phyloP scores from a whole-genome alignment of 169 alveolate genomes.

The Plasmodium coatneyi region DNA sequence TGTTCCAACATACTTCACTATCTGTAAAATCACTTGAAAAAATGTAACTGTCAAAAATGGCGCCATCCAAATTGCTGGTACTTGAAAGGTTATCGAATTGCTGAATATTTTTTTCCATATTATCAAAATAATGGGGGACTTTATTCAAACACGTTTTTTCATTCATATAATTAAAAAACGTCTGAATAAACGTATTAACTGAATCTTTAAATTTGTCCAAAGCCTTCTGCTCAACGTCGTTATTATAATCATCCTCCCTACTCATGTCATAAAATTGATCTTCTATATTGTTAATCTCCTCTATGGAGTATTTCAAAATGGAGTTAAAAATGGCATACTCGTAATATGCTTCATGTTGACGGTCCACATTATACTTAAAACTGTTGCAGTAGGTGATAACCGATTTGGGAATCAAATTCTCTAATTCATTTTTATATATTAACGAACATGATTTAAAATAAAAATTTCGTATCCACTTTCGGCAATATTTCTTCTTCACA shows the following conservation, averaged over 20 bases:
- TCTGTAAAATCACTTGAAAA: conserved; percentile 35
- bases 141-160: conserved; percentile 17
- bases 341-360: conserved; percentile 17
- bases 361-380: conserved; percentile 31
- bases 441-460: conserved; percentile 62
- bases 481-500: conserved; percentile 51
- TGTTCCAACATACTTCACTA: conserved; percentile 31
- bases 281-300: conserved; percentile 54
- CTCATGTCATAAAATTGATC: conserved; percentile 27
- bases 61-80: conserved; percentile 24
- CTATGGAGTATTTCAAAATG: conserved; percentile 24
- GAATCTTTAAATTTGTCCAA: conserved; percentile 18
- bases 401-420: conserved; percentile 50
- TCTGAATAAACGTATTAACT: conserved; percentile 37
- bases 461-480: conserved; percentile 67
- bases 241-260: conserved; percentile 12
- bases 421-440: conserved; percentile 60
- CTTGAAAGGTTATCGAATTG: not conserved
- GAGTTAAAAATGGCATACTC: conserved; percentile 48
- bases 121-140: conserved; percentile 50
- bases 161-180: conserved; percentile 27
- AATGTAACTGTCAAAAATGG: conserved; percentile 18
- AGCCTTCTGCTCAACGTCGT: not conserved
- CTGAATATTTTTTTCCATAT: conserved; percentile 25
- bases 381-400: conserved; percentile 61